Evolutionary conservation across 495 filamentous ascomycete species (phyloP).

Genomic region (Ascobolus immersus): DNA sequence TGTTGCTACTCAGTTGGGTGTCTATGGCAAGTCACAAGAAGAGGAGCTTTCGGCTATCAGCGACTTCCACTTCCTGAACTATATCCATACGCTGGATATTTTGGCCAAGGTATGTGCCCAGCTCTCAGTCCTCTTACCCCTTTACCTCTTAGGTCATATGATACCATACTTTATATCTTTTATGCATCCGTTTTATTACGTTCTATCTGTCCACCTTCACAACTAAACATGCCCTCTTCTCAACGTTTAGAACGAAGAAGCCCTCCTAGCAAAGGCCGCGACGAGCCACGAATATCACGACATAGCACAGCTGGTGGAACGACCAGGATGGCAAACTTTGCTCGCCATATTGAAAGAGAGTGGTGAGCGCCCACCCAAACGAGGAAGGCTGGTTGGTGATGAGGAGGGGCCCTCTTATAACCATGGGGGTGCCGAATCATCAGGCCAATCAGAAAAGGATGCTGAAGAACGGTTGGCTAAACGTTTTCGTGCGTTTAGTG

Average conservation of each 20-base stretch:
- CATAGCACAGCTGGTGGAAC: constrained; percentile 55
- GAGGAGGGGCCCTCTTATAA: constrained; percentile 15
- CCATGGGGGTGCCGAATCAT: constrained; percentile 7
- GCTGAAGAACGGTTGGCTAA: constrained; percentile 75
- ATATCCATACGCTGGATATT: constrained; percentile 52
- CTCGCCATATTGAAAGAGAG: constrained; percentile 78
- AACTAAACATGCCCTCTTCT: neutral
- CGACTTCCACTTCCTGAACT: constrained; percentile 81
- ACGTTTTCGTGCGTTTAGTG: constrained; percentile 91
- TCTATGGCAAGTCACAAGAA: constrained; percentile 26
- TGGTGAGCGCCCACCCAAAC: constrained; percentile 51
- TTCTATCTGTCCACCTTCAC: constrained; percentile 2
- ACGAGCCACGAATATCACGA: constrained; percentile 50
- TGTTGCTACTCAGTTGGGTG: constrained; percentile 34
- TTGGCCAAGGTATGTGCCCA: constrained; percentile 45
- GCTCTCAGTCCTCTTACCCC: neutral
- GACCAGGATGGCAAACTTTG: constrained; percentile 75
- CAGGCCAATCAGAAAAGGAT: constrained; percentile 22
- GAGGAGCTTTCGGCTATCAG: constrained; percentile 43
- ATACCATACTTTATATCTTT: constrained; percentile 10
- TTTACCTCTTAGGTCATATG: neutral
- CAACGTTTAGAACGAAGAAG: constrained; percentile 52
- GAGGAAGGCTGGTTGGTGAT: constrained; percentile 14
- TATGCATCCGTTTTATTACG: constrained; percentile 1
- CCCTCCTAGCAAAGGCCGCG: constrained; percentile 61